Evolutionary conservation across 805 yeast species (phyloP), one percentile per base, ranked within the genome.

Genomic region (Priceomyces carsonii): DNA sequence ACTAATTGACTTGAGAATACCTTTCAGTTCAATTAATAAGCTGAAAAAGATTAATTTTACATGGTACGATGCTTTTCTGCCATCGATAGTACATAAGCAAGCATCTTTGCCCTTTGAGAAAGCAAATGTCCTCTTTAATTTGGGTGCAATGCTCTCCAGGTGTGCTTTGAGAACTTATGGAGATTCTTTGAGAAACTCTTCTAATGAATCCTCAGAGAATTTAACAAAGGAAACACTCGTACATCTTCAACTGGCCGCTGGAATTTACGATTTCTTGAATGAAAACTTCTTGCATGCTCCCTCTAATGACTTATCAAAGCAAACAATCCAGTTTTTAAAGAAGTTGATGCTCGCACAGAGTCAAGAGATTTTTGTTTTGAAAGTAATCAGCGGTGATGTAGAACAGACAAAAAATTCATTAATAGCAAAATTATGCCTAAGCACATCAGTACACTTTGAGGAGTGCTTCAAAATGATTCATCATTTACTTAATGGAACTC

Each of bases 241-340:
- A 25, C 59, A 66, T 32, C 76, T 84, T 49, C 87, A 87, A 42
- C 81, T 79, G 39, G 79, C 96, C 2, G 83, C 93, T 4, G 95
- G 96, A 1, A 73, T 88, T 19, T 84, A 75, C 51, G 72, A 75
- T 40, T 85, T 77, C 46, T 66, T 90, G 17, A 72, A 82, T 28
- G 91, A 85, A 46, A 85, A 84, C 58, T 91, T 91, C 59, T 63
- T 89, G 30, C 93, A 90, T 59, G 91, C 96, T 0, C 96, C 98
- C 1, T 78, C 89, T 3, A 66, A 72, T 4, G 99, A 91, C 58
- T 63, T 90, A 32, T 69, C 74, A 40, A 84, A 83, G 21, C 77
- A 82, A 15, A 79, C 87, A 0, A 77, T 86, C 7, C 70, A 71
- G 26, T 81, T 86, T 22, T 69, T 91, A 33, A 56, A 71, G 10